Percentiles rank a stretch among this genome's conserved stretches.
Evolutionary conservation across 2,329 filamentous ascomycete genomes (phyloP).

Genomic region (Trichoderma semiorbis): DNA sequence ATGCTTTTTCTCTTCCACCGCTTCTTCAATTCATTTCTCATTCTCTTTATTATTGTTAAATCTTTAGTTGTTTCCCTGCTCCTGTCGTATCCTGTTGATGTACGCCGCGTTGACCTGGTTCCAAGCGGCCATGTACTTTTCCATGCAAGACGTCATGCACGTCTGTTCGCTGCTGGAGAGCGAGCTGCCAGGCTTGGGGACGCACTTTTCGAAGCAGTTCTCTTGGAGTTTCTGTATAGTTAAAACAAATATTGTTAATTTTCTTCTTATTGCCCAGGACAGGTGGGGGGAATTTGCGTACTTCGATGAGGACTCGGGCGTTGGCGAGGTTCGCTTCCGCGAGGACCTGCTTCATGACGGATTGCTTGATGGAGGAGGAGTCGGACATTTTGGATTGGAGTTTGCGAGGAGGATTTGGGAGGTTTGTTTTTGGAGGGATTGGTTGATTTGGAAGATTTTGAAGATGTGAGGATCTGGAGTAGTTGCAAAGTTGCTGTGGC

Average conservation of each 20-base stretch:
- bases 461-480: background rate
- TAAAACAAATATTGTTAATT: no score
- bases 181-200: conserved; percentile 65
- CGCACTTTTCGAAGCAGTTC: conserved; percentile 75
- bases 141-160: conserved; percentile 74
- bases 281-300: conserved; percentile 30
- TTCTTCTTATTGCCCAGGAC: background rate
- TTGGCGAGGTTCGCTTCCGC: conserved; percentile 65
- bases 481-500: conserved; percentile 16
- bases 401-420: conserved; percentile 18
- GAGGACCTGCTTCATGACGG: conserved; percentile 63
- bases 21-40: background rate
- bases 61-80: conserved; percentile 38
- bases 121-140: conserved; percentile 81
- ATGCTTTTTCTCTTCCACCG: background rate
- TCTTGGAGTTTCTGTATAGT: conserved; percentile 73
- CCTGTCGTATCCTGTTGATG: conserved; percentile 60
- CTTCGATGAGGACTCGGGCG: conserved; percentile 67
- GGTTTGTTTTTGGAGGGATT: conserved; percentile 1
- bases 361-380: conserved; percentile 56
- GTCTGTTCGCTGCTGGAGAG: conserved; percentile 65
- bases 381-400: conserved; percentile 45
- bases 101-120: conserved; percentile 69
- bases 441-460: background rate
- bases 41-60: background rate